A percentile compares a stretch with the other conserved stretches of the same genome.
These are phyloP conservation scores for Aspergillus awamori DNA, from an alignment of 2,329 filamentous ascomycete genomes.

Conservation along the genomic window DNA sequence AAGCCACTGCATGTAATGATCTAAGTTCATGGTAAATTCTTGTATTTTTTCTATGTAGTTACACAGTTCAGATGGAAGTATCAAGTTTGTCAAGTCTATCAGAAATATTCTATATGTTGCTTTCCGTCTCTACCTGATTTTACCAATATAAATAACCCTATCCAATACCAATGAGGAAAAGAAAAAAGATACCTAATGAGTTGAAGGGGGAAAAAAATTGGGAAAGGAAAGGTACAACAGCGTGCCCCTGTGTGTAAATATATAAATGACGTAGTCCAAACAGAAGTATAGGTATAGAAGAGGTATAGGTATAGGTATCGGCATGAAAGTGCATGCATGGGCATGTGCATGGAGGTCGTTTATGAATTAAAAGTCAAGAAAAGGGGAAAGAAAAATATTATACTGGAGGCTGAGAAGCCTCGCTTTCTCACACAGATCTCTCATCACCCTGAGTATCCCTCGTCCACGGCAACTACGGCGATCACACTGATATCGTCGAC, in stretches of 20 bases:
- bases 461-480: constrained; percentile 74
- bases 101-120: too few species aligned
- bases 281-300: background rate
- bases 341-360: background rate
- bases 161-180: background rate
- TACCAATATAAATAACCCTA: too few species aligned
- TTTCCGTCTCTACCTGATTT: too few species aligned
- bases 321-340: background rate
- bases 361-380: background rate
- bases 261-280: background rate
- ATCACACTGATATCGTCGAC: constrained; percentile 93
- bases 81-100: too few species aligned
- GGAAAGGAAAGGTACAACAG: background rate
- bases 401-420: background rate
- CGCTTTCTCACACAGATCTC: background rate
- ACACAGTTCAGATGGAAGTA: too few species aligned
- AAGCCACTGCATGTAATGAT: too few species aligned
- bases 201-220: background rate
- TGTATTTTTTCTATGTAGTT: too few species aligned
- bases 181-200: background rate
- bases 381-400: background rate
- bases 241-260: background rate
- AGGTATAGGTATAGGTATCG: background rate
- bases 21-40: too few species aligned
- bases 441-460: constrained; percentile 19